phyloP scores from a whole-genome alignment of 2,329 filamentous ascomycete genomes.

The Microsporum audouinii region DNA sequence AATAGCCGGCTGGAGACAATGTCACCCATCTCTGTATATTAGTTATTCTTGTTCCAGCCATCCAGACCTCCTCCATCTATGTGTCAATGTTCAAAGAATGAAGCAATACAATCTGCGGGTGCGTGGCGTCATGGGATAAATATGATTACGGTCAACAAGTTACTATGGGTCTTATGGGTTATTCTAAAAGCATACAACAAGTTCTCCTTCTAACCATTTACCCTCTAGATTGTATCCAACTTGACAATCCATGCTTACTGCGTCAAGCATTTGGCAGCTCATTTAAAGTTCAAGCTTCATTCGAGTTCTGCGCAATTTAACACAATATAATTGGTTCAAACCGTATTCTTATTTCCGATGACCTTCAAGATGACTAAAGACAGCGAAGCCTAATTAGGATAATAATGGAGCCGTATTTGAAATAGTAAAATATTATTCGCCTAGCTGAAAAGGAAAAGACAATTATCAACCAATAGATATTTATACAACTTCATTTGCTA shows the following conservation, averaged over 20 bases:
- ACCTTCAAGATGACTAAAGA: too few relatives aligned
- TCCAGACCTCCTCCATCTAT: background rate
- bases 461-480: too few relatives aligned
- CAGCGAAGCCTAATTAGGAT: too few relatives aligned
- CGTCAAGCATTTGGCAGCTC: background rate
- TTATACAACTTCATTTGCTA: too few relatives aligned
- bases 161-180: background rate
- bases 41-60: background rate
- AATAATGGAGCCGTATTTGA: too few relatives aligned
- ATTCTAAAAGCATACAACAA: background rate
- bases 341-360: too few relatives aligned
- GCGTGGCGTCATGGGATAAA: background rate
- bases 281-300: too few relatives aligned
- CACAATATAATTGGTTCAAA: too few relatives aligned
- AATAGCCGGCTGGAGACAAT: background rate
- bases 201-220: background rate
- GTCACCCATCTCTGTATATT: background rate
- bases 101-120: background rate
- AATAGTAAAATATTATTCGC: too few relatives aligned
- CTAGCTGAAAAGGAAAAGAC: too few relatives aligned
- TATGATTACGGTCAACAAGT: background rate
- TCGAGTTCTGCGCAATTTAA: too few relatives aligned
- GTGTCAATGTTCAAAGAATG: background rate
- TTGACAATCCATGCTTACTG: background rate
- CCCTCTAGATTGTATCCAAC: background rate